Base-by-base conservation (phyloP, 2,329 filamentous ascomycete genomes). In the Colletotrichum tropicicola region DNA sequence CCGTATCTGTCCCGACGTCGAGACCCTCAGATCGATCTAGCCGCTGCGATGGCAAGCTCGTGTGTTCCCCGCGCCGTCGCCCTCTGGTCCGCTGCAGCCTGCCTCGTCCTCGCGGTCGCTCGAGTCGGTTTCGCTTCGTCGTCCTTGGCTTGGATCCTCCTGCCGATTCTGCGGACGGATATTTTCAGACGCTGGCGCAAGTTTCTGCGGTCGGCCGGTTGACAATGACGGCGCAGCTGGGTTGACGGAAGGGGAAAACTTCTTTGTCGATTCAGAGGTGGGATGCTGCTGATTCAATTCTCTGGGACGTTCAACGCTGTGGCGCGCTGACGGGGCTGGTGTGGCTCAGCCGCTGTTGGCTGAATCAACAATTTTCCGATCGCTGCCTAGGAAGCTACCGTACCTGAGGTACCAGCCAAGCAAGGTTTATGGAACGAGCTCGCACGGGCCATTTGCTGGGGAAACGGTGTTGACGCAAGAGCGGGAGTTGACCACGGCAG, bases 201-300 rank as follows among this genome's bases (percentile, higher is more conserved):
- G 41, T 15, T 44, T 12, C 39, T 45, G 52, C 52, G 27, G 19
- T 32, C 17, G 19, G 28, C 39, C 27, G 52, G 15, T 32, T 21
- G 52, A 55, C 52, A 55, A 55, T 55, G 39, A 35, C 12, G 54
- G 5, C 15, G 43, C 43, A 28, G 19, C 5, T 19, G 6, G 28
- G 7, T n/a, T 39, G 41, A 39, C 30, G 43, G 43, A 48, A 7
- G 39, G 39, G 32, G 1, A 21, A 13, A 19, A 10, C 19, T 37
- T 19, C 30, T 59, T 53, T 41, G 48, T 32, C 37, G 10, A 30
- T 43, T 4, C 13, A 43, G 15, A 27, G 61, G 13, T 54, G 35
- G 27, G 43, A 45, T 30, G 57, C 49, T 45, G 49, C 62, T 51
- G 21, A 39, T 62, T 62, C 61, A 49, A 55, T 61, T 35, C 35